Conservation (phyloP, 2,329 filamentous ascomycete genomes). For the Cryphonectria nitschkei region DNA sequence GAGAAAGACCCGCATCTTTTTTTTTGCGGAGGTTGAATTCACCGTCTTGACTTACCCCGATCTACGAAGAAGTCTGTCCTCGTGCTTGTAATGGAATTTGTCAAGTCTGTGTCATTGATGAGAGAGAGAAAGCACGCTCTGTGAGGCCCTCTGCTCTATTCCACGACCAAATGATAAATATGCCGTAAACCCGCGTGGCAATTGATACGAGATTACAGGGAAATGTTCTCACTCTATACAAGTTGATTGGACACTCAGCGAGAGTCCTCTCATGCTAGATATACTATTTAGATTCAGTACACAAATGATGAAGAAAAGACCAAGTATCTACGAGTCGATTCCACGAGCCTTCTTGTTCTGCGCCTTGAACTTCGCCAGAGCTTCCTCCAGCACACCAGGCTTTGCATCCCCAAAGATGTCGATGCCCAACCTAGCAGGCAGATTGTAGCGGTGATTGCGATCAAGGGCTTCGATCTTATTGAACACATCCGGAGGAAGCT, state of each 20-base stretch:
- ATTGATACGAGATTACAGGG: too few species aligned
- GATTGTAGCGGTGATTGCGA: conserved; percentile 27
- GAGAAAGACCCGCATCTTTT: neutral
- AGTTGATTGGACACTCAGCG: too few species aligned
- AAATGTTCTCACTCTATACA: too few species aligned
- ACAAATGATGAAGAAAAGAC: neutral
- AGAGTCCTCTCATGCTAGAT: neutral
- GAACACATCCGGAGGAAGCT: conserved; percentile 25
- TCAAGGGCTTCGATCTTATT: conserved; percentile 23
- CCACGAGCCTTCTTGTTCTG: conserved; percentile 26
- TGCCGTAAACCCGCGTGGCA: too few species aligned
- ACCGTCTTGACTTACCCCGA: neutral
- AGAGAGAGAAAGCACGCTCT: neutral
- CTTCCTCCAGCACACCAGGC: conserved; percentile 25
- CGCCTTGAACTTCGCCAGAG: conserved; percentile 28
- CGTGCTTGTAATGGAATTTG: too few species aligned
- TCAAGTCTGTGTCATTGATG: neutral
- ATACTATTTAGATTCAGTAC: neutral
- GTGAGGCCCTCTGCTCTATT: too few species aligned
- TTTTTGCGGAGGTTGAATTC: neutral
- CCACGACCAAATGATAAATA: too few species aligned
- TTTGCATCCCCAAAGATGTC: conserved; percentile 30
- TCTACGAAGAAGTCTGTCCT: neutral
- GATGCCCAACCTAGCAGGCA: conserved; percentile 22
- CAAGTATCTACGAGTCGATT: conserved; percentile 11